These are phyloP conservation scores for Didymella pomorum DNA, from an alignment of 2,329 filamentous ascomycete species.

Conservation along the genomic window DNA sequence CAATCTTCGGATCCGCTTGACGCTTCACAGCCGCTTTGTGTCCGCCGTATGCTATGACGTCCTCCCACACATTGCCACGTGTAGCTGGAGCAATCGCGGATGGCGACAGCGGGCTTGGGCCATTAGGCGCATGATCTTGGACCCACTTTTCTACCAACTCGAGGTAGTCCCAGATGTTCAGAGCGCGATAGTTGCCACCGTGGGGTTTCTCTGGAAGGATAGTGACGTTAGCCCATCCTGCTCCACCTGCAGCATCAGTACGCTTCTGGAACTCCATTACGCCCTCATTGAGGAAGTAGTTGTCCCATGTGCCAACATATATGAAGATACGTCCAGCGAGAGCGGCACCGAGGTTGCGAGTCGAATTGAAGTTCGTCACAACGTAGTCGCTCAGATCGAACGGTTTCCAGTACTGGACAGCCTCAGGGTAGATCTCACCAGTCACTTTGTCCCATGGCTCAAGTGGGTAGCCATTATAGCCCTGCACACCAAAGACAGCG, in stretches of 20 bases:
- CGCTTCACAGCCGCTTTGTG: constrained; percentile 45
- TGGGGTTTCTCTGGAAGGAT: constrained; percentile 42
- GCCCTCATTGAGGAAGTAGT: constrained; percentile 51
- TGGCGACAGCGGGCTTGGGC: constrained; percentile 37
- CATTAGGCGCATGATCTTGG: constrained; percentile 43
- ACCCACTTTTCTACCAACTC: constrained; percentile 45
- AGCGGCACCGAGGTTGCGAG: constrained; percentile 44
- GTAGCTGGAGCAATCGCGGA: constrained; percentile 27
- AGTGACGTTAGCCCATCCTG: constrained; percentile 50
- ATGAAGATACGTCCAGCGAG: constrained; percentile 45
- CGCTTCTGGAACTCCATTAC: constrained; percentile 47
- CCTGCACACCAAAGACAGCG: constrained; percentile 50
- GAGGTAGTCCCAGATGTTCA: constrained; percentile 46
- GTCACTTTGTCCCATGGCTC: constrained; percentile 53
- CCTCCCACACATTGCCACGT: constrained; percentile 48
- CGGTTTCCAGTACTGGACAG: constrained; percentile 49
- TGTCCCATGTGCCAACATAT: constrained; percentile 49
- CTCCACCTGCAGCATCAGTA: constrained; percentile 43
- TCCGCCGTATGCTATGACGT: constrained; percentile 45
- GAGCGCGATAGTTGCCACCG: constrained; percentile 46
- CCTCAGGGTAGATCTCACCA: constrained; percentile 49
- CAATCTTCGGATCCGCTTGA: constrained; percentile 40
- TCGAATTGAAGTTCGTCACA: constrained; percentile 44
- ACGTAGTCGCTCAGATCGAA: constrained; percentile 49
- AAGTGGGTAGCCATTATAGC: constrained; percentile 50